These are phyloP conservation scores for Crotalaria pallida DNA, from an alignment of 306 rosid species.

Conservation along the genomic window DNA sequence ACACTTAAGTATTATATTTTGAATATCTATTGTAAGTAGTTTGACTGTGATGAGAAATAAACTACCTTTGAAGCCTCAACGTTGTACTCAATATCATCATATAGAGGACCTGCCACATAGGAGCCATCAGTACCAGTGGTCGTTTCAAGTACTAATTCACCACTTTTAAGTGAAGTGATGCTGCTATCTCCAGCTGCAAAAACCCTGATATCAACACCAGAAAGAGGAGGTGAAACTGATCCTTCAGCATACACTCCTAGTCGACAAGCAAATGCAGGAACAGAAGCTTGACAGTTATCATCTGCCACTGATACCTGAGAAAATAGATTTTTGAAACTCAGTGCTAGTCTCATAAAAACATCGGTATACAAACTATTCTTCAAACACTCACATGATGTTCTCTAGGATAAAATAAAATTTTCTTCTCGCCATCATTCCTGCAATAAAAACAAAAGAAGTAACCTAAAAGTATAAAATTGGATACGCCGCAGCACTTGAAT, in stretches of 20 bases:
- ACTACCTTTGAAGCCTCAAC: constrained; percentile 82
- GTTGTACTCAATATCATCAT: constrained; percentile 69
- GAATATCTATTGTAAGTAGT: background rate
- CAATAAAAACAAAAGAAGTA: constrained; percentile 19
- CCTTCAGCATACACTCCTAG: constrained; percentile 78
- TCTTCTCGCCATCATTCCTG: constrained; percentile 64
- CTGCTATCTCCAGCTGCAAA: constrained; percentile 73
- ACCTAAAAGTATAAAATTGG: constrained; percentile 25
- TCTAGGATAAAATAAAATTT: constrained; percentile 79
- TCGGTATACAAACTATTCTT: background rate
- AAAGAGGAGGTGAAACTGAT: constrained; percentile 78
- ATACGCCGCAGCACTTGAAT: constrained; percentile 12
- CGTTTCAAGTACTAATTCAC: constrained; percentile 73
- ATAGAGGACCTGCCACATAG: constrained; percentile 82
- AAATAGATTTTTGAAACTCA: constrained; percentile 23
- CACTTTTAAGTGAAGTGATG: constrained; percentile 55
- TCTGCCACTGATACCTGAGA: constrained; percentile 57
- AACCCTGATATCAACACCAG: constrained; percentile 69
- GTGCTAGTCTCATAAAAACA: constrained; percentile 8
- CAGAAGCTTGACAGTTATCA: constrained; percentile 75
- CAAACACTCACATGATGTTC: constrained; percentile 60
- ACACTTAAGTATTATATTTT: constrained; percentile 1
- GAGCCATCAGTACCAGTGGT: constrained; percentile 67
- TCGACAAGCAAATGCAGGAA: constrained; percentile 71
- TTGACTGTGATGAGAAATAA: background rate